Percentiles rank a stretch among this genome's conserved stretches.
phyloP scores from a whole-genome alignment of 192 early-diverging fungal species.

The Backusella australiensis region DNA sequence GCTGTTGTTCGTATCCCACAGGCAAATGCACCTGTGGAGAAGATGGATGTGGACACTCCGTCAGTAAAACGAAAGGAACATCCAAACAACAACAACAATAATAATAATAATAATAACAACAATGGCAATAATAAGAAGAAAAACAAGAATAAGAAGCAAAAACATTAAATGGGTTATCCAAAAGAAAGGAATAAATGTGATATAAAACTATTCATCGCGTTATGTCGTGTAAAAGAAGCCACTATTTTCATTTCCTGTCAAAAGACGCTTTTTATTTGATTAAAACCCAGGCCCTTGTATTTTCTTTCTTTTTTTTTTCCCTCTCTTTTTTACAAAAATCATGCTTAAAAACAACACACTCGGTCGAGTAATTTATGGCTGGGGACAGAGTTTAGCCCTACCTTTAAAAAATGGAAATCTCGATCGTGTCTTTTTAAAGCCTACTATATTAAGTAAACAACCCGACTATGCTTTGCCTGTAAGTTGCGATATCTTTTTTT shows the following conservation, averaged over 20 bases:
- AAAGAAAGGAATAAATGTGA: not conserved
- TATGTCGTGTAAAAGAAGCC: no score
- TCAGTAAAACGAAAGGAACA: not conserved
- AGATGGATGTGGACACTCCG: not conserved
- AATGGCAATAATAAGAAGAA: not conserved
- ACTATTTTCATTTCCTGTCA: no score
- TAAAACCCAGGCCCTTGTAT: not conserved
- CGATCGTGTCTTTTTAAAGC: slow-evolving; percentile 1
- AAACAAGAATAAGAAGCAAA: not conserved
- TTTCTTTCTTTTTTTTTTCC: not conserved
- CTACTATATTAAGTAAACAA: slow-evolving; percentile 8
- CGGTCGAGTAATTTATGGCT: slow-evolving; percentile 15
- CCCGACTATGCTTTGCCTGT: slow-evolving; percentile 23
- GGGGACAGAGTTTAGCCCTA: slow-evolving; percentile 22
- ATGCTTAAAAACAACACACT: not conserved
- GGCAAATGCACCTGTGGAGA: not conserved
- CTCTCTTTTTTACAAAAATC: not conserved
- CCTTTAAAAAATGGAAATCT: slow-evolving; percentile 14
- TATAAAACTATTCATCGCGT: no score
- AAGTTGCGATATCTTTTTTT: not conserved
- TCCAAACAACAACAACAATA: not conserved
- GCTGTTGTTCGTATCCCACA: slow-evolving; percentile 11
- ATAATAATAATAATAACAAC: not conserved
- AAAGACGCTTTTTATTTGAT: no score
- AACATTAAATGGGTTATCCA: not conserved